Percentiles rank a stretch among this genome's conserved stretches.
Conservation (phyloP, 768 basidiomycete genomes). For the Leccinum sublutescens region DNA sequence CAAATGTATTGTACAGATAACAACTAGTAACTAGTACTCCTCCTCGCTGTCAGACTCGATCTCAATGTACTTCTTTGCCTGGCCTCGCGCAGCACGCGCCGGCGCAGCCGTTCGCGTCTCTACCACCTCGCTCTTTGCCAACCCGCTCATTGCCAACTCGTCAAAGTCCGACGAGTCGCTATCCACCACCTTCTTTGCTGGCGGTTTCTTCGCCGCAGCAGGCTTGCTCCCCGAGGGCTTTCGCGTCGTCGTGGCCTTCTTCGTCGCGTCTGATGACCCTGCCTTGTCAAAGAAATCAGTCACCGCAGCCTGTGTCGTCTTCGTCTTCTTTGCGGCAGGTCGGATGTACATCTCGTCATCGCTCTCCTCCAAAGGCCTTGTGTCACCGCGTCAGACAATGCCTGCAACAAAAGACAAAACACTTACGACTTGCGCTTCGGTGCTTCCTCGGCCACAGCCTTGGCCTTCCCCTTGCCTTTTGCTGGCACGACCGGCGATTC, state of each 20-base stretch:
- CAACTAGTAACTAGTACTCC: conserved; percentile 39
- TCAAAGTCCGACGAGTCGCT: conserved; percentile 48
- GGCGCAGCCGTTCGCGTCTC: conserved; percentile 43
- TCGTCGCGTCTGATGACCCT: conserved; percentile 35
- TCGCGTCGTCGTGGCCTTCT: conserved; percentile 40
- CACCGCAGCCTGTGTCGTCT: conserved; percentile 40
- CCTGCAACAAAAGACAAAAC: neutral
- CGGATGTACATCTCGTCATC: conserved; percentile 42
- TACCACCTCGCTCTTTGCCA: conserved; percentile 41
- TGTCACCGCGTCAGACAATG: conserved; percentile 7
- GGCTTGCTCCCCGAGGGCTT: conserved; percentile 61
- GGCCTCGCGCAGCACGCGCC: conserved; percentile 47
- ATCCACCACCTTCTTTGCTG: conserved; percentile 38
- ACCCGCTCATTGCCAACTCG: conserved; percentile 27
- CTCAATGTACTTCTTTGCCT: conserved; percentile 63
- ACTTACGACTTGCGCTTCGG: conserved; percentile 71
- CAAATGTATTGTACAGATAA: neutral
- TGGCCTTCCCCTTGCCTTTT: conserved; percentile 48
- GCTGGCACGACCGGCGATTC: conserved; percentile 20
- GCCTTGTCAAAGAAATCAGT: conserved; percentile 62
- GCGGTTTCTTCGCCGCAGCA: conserved; percentile 53
- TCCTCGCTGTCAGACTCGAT: conserved; percentile 48
- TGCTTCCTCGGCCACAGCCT: conserved; percentile 29
- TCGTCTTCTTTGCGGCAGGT: conserved; percentile 55
- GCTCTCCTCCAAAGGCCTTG: conserved; percentile 34